These are phyloP conservation scores for Pseudocercospora musae DNA, from an alignment of 2,329 filamentous ascomycete species.

Conservation along the genomic window DNA sequence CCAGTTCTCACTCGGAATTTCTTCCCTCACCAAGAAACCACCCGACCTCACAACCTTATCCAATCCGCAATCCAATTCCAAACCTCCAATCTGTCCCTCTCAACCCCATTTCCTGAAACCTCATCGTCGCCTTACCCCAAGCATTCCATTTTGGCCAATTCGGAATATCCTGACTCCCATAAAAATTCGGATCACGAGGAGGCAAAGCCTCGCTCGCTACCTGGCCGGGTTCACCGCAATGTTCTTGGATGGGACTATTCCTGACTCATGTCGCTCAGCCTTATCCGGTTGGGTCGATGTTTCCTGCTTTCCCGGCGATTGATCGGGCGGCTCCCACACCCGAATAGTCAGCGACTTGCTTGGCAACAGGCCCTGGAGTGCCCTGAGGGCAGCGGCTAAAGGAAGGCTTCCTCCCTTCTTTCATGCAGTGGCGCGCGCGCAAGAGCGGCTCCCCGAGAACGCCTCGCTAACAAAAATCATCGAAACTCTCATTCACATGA, in stretches of 20 bases:
- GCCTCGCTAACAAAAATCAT: background rate
- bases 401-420: background rate
- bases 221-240: background rate
- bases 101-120: conserved; percentile 15
- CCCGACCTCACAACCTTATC: background rate
- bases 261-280: background rate
- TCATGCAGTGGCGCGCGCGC: background rate
- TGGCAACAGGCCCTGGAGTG: background rate
- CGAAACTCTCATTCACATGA: background rate
- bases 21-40: too few relatives aligned
- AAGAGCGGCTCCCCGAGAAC: background rate
- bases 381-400: background rate
- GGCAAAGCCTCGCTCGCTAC: background rate
- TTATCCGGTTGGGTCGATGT: background rate
- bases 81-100: conserved; percentile 11
- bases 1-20: too few relatives aligned
- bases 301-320: background rate
- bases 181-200: conserved; percentile 18
- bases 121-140: conserved; percentile 3
- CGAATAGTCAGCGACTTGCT: background rate
- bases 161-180: conserved; percentile 5
- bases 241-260: background rate
- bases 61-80: conserved; percentile 12
- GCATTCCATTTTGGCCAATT: conserved; percentile 16
- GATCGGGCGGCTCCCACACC: background rate